phyloP scores from a whole-genome alignment of 2,329 filamentous ascomycete species.

The Emericellopsis atlantica region DNA sequence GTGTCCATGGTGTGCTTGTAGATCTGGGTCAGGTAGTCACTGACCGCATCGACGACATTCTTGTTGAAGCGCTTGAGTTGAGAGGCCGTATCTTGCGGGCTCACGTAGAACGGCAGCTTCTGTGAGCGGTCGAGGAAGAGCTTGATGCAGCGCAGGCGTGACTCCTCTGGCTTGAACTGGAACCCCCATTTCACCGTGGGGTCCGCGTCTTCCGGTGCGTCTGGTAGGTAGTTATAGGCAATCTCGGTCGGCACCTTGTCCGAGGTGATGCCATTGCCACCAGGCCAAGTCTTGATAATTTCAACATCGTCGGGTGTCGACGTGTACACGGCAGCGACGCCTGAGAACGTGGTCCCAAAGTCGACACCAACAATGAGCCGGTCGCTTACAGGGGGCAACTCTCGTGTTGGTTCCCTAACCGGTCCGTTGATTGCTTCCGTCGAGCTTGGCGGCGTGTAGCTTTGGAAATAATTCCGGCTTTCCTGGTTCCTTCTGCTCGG shows the following conservation, averaged over 20 bases:
- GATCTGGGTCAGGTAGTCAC: slow-evolving; percentile 67
- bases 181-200: slow-evolving; percentile 63
- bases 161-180: slow-evolving; percentile 67
- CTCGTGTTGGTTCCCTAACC: slow-evolving; percentile 40
- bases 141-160: slow-evolving; percentile 70
- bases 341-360: slow-evolving; percentile 76
- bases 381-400: slow-evolving; percentile 41
- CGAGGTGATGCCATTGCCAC: slow-evolving; percentile 74
- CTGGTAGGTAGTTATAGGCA: slow-evolving; percentile 37
- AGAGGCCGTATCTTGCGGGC: slow-evolving; percentile 62
- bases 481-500: slow-evolving; percentile 38
- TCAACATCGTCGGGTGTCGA: slow-evolving; percentile 69
- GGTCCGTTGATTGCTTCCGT: slow-evolving; percentile 52
- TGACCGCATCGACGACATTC: slow-evolving; percentile 67
- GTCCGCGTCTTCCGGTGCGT: slow-evolving; percentile 15
- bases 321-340: slow-evolving; percentile 62
- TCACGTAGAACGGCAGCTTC: slow-evolving; percentile 71
- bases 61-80: slow-evolving; percentile 64
- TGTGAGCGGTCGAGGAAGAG: slow-evolving; percentile 71
- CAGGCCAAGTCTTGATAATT: slow-evolving; percentile 77
- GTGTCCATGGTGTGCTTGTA: slow-evolving; percentile 71
- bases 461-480: slow-evolving; percentile 43
- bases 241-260: slow-evolving; percentile 80
- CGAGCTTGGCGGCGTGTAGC: slow-evolving; percentile 39
- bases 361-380: slow-evolving; percentile 67